These are phyloP conservation scores for Gossypium sturtianum DNA, from an alignment of 345 rosid species.

Conservation along the genomic window DNA sequence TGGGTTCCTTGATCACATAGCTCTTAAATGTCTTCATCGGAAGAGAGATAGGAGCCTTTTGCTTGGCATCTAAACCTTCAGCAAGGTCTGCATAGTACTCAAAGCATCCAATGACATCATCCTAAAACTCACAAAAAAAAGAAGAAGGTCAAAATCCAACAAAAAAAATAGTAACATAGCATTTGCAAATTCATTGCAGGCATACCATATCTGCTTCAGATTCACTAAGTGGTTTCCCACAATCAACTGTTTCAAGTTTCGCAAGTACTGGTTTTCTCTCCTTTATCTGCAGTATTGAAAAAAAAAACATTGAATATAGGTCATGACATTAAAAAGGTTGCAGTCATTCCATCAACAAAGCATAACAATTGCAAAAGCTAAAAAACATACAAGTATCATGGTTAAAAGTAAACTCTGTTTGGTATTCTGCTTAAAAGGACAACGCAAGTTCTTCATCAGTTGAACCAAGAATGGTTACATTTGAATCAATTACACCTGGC, in stretches of 20 bases:
- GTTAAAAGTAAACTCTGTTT: neutral
- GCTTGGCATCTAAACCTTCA: conserved; percentile 12
- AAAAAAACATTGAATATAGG: neutral
- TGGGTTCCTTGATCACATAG: conserved; percentile 11
- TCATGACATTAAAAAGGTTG: neutral
- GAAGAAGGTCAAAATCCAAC: neutral
- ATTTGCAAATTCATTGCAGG: neutral
- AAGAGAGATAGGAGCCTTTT: neutral
- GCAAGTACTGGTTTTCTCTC: neutral
- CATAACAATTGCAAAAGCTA: conserved; percentile 3
- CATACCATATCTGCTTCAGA: conserved; percentile 6
- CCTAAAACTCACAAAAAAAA: conserved; percentile 1
- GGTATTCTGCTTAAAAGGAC: neutral
- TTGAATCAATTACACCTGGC: neutral
- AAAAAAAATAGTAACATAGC: neutral
- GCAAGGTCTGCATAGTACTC: conserved; percentile 12
- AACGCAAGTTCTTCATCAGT: neutral
- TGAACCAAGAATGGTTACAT: neutral
- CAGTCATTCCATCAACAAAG: neutral
- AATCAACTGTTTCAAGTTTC: conserved; percentile 7
- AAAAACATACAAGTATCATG: neutral
- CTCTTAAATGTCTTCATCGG: neutral
- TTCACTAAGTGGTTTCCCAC: conserved; percentile 7
- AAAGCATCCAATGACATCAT: neutral
- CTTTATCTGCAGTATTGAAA: conserved; percentile 3